Evolutionary conservation across 768 basidiomycete genomes (phyloP).

Genomic region (Scleroderma bovista): DNA sequence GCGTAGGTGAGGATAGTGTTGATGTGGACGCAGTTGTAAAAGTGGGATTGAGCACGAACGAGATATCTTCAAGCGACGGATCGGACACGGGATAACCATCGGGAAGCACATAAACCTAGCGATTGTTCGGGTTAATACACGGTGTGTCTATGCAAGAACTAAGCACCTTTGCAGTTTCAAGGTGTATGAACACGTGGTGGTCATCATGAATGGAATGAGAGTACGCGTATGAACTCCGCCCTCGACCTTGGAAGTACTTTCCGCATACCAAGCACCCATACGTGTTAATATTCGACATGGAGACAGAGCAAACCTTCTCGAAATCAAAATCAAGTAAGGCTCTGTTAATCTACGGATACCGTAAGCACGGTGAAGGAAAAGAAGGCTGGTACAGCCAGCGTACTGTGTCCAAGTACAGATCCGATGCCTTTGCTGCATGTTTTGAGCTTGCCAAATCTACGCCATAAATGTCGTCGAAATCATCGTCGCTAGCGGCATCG

Average conservation of each 20-base stretch:
- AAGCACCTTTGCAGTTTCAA: constrained; percentile 84
- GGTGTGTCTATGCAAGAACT: constrained; percentile 13
- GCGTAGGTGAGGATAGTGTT: constrained; percentile 50
- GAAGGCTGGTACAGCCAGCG: constrained; percentile 26
- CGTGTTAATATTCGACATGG: constrained; percentile 92
- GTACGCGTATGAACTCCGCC: constrained; percentile 90
- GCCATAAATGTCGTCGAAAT: constrained; percentile 23
- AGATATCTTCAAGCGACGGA: constrained; percentile 93
- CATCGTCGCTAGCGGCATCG: constrained; percentile 15
- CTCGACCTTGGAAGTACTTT: constrained; percentile 97
- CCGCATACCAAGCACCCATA: constrained; percentile 98
- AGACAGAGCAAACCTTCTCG: constrained; percentile 97
- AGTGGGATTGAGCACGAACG: constrained; percentile 83
- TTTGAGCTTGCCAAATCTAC: constrained; percentile 18
- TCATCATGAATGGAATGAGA: constrained; percentile 96
- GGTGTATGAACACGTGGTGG: constrained; percentile 97
- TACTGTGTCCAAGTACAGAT: constrained; percentile 93
- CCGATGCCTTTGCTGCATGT: constrained; percentile 49
- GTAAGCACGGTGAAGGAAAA: constrained; percentile 14
- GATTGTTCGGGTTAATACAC: constrained; percentile 12
- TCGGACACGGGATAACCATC: constrained; percentile 97
- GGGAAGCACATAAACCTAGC: constrained; percentile 91
- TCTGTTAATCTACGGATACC: constrained; percentile 71
- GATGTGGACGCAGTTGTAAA: constrained; percentile 62
- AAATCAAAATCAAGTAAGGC: constrained; percentile 95